Evolutionary conservation across 1,139 yeast species (phyloP).

Genomic region (Hansenula sp.): DNA sequence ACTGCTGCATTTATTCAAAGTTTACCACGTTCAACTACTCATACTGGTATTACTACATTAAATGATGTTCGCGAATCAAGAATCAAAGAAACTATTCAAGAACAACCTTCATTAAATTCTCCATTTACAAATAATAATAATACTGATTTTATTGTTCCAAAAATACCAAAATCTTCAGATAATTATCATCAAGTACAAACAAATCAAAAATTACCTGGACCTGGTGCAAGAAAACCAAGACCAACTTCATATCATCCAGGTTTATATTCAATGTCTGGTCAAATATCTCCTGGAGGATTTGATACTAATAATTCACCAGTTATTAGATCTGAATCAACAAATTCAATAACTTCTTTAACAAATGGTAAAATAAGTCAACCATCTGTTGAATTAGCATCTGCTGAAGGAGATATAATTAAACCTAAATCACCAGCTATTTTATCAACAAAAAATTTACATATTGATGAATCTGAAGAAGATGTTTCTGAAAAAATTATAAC

Average conservation of each 20-base stretch:
- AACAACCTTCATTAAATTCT: conserved; percentile 32
- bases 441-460: conserved; percentile 1
- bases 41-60: conserved; percentile 30
- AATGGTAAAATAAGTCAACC: conserved; percentile 26
- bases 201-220: conserved; percentile 18
- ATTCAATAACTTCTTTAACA: conserved; percentile 21
- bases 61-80: neutral
- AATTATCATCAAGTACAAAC: conserved; percentile 10
- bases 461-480: conserved; percentile 6
- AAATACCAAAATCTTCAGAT: conserved; percentile 17
- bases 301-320: conserved; percentile 26
- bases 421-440: conserved; percentile 21
- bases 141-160: conserved; percentile 16
- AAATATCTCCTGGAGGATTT: neutral
- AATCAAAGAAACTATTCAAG: conserved; percentile 32
- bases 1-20: conserved; percentile 14
- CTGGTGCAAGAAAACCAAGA: conserved; percentile 52
- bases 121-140: conserved; percentile 5
- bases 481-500: neutral
- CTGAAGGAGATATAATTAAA: conserved; percentile 30
- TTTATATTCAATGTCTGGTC: conserved; percentile 28
- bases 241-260: conserved; percentile 80
- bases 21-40: conserved; percentile 39
- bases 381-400: conserved; percentile 27
- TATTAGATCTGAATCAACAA: conserved; percentile 45